Base-by-base conservation (phyloP, 2,329 filamentous ascomycete species). In the Stachybotrys echinatus region DNA sequence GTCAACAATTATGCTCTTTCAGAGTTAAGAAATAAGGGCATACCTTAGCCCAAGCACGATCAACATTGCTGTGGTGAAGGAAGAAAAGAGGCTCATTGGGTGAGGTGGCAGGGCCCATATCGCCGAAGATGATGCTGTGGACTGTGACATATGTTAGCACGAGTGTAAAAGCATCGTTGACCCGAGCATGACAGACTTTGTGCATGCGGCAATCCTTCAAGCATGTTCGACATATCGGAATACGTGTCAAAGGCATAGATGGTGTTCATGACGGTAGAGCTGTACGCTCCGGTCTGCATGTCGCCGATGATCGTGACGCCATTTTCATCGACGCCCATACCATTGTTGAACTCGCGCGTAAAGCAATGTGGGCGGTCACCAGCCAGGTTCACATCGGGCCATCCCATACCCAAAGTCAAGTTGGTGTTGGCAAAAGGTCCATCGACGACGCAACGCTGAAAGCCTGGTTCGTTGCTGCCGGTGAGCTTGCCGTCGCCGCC, bases 1-100 rank as follows among this genome's bases (percentile, higher is more conserved):
- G 47, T 56, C 10, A 50, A 23, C 19, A 39, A 31, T 3, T 44
- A 14, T 37, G 23, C 8, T 37, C 14, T 18, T 2, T 18, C 7
- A 34, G 3, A 5, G 19, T 20, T n/a, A 20, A 18, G 20, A 23
- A 5, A 22, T 8, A 12, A 23, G 14, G 42, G 23, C 44, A 3
- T 46, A 46, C 44, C 44, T 46, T 46, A 17, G 44, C 44, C 44
- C 44, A 56, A 19, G 42, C 55, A 3, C 58, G 57, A 22, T 64
- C 60, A 2, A 64, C 56, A 12, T 64, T 60, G 10, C 54, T 54
- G 20, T 64, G 61, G 34, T 63, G 61, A 0, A 64, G 47, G 46
- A 58, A 63, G 47, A 63, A 63, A 5, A 64, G 50, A n/a, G 61
- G 54, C 37, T 64, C 59, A 19, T 58, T 58, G 4, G 61, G 59